Percentiles rank a stretch among this genome's conserved stretches.
Conservation (phyloP, 2,329 filamentous ascomycete species). For the Rutstroemia sp. region DNA sequence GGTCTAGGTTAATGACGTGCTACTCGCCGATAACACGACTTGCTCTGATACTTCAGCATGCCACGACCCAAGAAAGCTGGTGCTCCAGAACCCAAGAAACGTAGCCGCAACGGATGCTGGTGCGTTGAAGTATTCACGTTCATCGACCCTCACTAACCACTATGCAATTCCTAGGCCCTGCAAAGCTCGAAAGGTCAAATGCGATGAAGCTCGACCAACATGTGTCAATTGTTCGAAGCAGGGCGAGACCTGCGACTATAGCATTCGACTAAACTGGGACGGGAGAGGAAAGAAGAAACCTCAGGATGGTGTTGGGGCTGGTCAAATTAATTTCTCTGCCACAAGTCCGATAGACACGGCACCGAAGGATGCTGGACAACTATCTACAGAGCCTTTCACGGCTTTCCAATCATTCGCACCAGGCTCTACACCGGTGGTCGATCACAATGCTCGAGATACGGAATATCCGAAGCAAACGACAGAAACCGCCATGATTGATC, state of each 20-base stretch:
- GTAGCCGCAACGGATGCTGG: slow-evolving; percentile 64
- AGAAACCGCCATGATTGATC: slow-evolving; percentile 17
- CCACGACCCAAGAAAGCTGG: slow-evolving; percentile 59
- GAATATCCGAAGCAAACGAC: not conserved
- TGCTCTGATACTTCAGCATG: slow-evolving; percentile 35
- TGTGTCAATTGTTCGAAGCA: slow-evolving; percentile 68
- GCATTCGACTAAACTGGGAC: slow-evolving; percentile 74
- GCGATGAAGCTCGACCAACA: slow-evolving; percentile 67
- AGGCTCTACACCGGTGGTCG: not conserved
- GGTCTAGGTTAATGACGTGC: not conserved
- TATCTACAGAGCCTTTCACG: not conserved
- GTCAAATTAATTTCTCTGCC: slow-evolving; percentile 14
- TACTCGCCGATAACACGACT: not conserved
- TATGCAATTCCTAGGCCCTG: slow-evolving; percentile 53
- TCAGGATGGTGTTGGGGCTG: slow-evolving; percentile 19
- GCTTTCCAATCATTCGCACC: not conserved
- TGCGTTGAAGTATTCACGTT: slow-evolving; percentile 30
- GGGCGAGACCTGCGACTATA: slow-evolving; percentile 72
- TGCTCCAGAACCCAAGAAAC: slow-evolving; percentile 56
- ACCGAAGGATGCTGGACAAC: not conserved
- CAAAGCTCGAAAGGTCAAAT: slow-evolving; percentile 74
- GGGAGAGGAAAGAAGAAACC: slow-evolving; percentile 57
- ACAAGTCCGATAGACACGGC: not conserved
- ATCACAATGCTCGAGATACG: not conserved
- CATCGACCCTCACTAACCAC: not conserved